Base-by-base conservation (phyloP, 1,284 basidiomycete genomes). In the Cutaneotrichosporon mucoides region DNA sequence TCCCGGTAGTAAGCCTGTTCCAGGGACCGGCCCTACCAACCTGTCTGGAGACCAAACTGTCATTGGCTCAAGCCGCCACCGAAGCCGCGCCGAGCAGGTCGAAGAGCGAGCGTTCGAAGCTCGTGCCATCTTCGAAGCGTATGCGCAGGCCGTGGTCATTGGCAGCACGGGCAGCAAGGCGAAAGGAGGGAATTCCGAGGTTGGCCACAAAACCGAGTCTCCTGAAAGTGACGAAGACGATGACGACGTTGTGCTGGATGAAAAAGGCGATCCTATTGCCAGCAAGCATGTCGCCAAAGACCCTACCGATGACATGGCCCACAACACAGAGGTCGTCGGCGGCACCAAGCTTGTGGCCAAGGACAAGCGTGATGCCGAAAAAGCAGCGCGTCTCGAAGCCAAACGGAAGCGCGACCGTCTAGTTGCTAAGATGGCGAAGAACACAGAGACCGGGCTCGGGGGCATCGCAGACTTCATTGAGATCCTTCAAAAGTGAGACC, bases 61-160 rank as follows among this genome's bases (percentile, higher is more conserved):
- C 13, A 56, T 81, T 15, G 76, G 73, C 0, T 73, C 68, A 13
- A 66, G 75, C 10, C 71, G 69, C 38, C 76, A 79, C 62, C 66
- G 78, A 36, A 74, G 68, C 48, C 53, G 71, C 79, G 62, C 75
- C 5, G 79, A 80, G 59, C 79, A 80, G 59, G 72, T 76, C 16
- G 79, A 81, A 56, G 72, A 81, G 60, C 79, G 79, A 62, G 77
- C 77, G 2, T 80, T 78, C 64, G 80, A 80, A 59, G 77, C 78
- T 24, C 73, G 73, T 1, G 73, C 72, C 33, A 66, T 75, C 41
- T 46, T 77, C 5, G 73, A 80, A 60, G 71, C 76, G 2, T 79
- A 77, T 53, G 73, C 76, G 1, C 72, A 78, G 9, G 62, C 71
- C 9, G 62, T 79, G 37, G 65, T 74, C 3, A 16, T 57, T 6